Evolutionary conservation across 257 asterid species (phyloP), one percentile per base, ranked within the genome.

Genomic region (Lantana camara): DNA sequence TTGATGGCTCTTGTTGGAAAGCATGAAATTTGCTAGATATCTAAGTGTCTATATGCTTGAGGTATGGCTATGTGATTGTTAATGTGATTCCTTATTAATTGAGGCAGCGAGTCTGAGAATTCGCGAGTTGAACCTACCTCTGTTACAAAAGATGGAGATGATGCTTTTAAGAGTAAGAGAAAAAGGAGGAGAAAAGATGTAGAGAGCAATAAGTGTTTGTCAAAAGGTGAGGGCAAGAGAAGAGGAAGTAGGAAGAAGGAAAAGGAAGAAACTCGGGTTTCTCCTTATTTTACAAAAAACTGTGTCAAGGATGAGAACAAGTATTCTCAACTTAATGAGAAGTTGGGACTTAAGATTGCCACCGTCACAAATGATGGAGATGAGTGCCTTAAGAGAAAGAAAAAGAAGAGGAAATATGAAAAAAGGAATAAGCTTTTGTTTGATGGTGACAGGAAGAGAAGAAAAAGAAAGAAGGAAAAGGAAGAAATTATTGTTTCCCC

Each of bases 271-370:
- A 15, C 11, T 32, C 9, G 10, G 34, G 53, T 59, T 58, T 58
- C 72, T 17, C 72, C 77, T 16, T 64, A 57, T 57, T 64, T 57
- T 64, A 24, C 8, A 32, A 40, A 23, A 5, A 64, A 48, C 29
- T 57, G 17, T 29, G 9, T 5, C 58, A 35, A 45, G 20, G 51
- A 42, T 53, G 68, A 60, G 60, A 52, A 24, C 27, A 9, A 7
- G 9, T 27, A 16, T 50, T 60, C 17, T 59, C 56, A 51, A 14
- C 19, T 30, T 20, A 67, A 57, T 12, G 44, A 17, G 40, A 27
- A 60, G 14, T 23, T 35, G 38, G 65, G 57, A 23, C 41, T 21
- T 23, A 54, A 35, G 3, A 2, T 5, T 14, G 63, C 51, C 10
- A 24, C 42, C 16, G 55, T 20, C 34, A 42, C 46, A 14, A 57